Evolutionary conservation across 2,329 filamentous ascomycete species (phyloP).

Genomic region (Rutstroemia sydowiana): DNA sequence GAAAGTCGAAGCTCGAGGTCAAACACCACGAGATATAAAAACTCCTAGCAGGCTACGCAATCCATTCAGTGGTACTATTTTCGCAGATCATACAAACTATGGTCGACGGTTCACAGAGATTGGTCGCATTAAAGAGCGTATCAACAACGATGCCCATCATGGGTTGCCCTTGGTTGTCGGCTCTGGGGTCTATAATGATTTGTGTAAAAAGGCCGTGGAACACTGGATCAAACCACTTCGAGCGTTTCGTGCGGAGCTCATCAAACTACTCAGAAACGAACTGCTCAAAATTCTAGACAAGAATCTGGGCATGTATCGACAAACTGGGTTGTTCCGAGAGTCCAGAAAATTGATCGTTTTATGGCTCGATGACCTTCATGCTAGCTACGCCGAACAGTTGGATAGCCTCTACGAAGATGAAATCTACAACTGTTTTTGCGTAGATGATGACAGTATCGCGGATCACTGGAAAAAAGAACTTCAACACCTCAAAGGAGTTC

Average conservation of each 20-base stretch:
- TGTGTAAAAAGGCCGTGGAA: constrained; percentile 48
- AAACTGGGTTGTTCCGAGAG: constrained; percentile 12
- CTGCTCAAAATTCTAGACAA: constrained; percentile 23
- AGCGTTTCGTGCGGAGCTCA: constrained; percentile 36
- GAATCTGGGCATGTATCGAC: constrained; percentile 8
- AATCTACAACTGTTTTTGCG: constrained; percentile 12
- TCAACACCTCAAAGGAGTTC: constrained; percentile 38
- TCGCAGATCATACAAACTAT: not conserved
- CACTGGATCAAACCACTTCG: constrained; percentile 51
- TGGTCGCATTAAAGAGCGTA: constrained; percentile 44
- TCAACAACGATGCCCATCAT: constrained; percentile 47
- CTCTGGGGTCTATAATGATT: constrained; percentile 50
- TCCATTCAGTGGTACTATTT: not conserved
- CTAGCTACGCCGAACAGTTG: not conserved
- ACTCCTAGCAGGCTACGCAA: not conserved
- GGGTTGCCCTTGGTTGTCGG: constrained; percentile 54
- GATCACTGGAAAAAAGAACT: constrained; percentile 41
- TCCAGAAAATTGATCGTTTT: constrained; percentile 9
- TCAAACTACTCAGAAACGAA: constrained; percentile 38
- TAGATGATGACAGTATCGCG: constrained; percentile 33
- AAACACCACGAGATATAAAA: not conserved
- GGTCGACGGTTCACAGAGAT: constrained; percentile 17
- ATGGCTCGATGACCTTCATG: constrained; percentile 10
- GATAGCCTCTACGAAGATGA: constrained; percentile 14
- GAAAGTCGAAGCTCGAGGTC: not conserved